Evolutionary conservation across 176 grass and related monocot genomes (phyloP).

Genomic region (Eremochloa ophiuroides): DNA sequence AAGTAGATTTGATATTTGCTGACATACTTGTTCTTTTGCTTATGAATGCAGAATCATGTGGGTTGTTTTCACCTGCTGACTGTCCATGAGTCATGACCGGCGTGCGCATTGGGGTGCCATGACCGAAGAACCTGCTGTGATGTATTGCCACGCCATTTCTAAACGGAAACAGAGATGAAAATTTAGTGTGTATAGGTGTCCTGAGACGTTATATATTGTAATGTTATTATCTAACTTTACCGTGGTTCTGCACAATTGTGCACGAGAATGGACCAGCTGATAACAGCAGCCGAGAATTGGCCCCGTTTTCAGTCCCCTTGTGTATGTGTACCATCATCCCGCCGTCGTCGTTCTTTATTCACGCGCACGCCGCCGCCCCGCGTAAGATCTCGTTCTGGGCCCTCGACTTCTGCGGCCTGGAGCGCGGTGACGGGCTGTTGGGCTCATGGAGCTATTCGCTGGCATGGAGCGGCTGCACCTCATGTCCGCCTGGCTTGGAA

Average conservation of each 20-base stretch:
- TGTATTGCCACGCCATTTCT: background rate
- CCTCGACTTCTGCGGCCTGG: background rate
- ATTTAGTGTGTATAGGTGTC: background rate
- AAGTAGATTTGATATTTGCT: background rate
- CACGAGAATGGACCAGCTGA: background rate
- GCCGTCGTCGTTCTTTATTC: background rate
- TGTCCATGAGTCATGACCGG: background rate
- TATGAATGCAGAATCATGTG: background rate
- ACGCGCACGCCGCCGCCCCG: background rate
- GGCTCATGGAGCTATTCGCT: background rate
- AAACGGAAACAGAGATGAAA: no score
- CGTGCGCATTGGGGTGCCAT: background rate
- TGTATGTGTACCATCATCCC: background rate
- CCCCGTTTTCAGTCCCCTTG: background rate
- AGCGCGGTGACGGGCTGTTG: background rate
- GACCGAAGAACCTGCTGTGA: background rate
- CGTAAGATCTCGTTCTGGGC: background rate
- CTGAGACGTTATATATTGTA: background rate
- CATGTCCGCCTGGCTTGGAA: background rate
- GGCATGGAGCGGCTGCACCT: background rate
- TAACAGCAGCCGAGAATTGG: background rate
- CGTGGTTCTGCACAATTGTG: background rate
- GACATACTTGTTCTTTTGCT: background rate
- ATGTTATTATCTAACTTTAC: background rate
- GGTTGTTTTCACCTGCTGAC: background rate